Evolutionary conservation across 2,329 filamentous ascomycete genomes (phyloP).

Genomic region (Microsporum audouinii): DNA sequence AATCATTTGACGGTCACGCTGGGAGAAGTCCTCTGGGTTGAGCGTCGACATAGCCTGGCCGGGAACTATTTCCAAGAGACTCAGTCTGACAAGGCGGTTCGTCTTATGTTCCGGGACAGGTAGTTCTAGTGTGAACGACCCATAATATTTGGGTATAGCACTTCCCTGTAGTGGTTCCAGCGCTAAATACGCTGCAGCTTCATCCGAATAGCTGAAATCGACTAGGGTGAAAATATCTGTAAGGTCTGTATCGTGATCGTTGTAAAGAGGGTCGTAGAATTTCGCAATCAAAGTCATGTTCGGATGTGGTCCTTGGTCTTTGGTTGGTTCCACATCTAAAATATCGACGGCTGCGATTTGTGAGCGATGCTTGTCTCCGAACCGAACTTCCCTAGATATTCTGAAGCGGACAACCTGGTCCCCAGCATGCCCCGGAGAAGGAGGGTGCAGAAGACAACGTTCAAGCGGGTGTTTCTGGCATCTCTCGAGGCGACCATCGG

Average conservation of each 20-base stretch:
- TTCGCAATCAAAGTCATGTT: neutral
- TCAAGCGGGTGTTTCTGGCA: neutral
- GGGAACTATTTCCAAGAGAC: neutral
- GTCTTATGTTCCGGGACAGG: neutral
- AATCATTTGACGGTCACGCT: neutral
- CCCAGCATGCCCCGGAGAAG: neutral
- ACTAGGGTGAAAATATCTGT: neutral
- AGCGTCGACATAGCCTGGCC: neutral
- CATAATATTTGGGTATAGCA: neutral
- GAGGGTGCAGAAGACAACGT: neutral
- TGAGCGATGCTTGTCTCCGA: neutral
- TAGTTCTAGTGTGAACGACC: neutral
- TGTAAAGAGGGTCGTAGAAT: conserved; percentile 3
- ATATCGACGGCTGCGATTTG: neutral
- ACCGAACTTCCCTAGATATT: neutral
- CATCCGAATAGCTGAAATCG: neutral
- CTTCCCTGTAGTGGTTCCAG: neutral
- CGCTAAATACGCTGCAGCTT: neutral
- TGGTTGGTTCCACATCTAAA: neutral
- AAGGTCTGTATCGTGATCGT: neutral
- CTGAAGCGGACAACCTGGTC: neutral
- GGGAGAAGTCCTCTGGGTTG: neutral
- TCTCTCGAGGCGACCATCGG: neutral
- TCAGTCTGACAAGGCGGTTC: neutral
- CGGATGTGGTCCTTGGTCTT: neutral